These are phyloP conservation scores for Casuarina equisetifolia DNA, from an alignment of 306 rosid species.

Conservation along the genomic window DNA sequence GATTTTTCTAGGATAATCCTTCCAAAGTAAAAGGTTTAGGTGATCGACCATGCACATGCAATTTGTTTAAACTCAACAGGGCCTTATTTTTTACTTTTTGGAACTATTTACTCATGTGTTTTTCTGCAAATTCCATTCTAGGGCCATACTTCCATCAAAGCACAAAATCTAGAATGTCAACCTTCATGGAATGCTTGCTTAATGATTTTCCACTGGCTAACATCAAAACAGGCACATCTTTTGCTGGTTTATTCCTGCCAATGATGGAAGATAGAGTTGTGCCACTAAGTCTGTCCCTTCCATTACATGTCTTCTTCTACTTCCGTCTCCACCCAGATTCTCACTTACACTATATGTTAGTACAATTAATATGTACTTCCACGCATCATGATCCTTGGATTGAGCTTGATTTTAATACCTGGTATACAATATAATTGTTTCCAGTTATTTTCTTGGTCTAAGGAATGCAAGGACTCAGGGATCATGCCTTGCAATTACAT, in stretches of 20 bases:
- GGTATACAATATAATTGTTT: background rate
- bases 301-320: background rate
- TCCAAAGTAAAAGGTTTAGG: background rate
- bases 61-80: background rate
- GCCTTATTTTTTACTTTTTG: background rate
- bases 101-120: background rate
- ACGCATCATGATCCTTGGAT: background rate
- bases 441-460: background rate
- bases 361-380: background rate
- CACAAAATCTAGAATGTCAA: background rate
- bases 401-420: background rate
- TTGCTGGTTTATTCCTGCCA: background rate
- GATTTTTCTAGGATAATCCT: background rate
- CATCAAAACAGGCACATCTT: background rate
- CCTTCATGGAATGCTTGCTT: background rate
- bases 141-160: background rate
- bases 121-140: background rate
- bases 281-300: background rate
- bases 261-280: background rate
- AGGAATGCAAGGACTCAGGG: background rate
- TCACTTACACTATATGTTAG: background rate
- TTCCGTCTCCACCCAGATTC: background rate
- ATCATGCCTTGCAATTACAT: background rate
- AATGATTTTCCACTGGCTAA: background rate
- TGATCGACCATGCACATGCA: background rate